phyloP scores from a whole-genome alignment of 2,329 filamentous ascomycete genomes.

The Claviceps monticola region DNA sequence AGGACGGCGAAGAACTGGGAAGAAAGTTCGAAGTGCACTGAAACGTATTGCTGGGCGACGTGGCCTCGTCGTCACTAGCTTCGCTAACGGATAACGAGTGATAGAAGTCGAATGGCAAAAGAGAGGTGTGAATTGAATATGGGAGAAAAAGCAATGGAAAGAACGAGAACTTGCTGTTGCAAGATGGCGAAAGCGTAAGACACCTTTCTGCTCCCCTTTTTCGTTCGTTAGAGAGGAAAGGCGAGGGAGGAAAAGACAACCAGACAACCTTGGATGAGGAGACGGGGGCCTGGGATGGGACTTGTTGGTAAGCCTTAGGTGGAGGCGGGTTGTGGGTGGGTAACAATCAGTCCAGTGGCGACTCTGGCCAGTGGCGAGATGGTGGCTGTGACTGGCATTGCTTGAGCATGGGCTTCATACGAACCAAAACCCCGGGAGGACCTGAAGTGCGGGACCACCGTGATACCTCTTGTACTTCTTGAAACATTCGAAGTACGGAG shows the following conservation, averaged over 20 bases:
- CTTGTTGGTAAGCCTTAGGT: not conserved
- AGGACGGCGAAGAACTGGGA: not conserved
- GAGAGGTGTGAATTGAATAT: conserved; percentile 9
- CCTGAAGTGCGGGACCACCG: not conserved
- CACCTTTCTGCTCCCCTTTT: not conserved
- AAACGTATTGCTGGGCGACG: not conserved
- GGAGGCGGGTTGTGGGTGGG: conserved; percentile 1
- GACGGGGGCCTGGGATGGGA: not conserved
- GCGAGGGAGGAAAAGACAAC: not conserved
- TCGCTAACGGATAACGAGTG: not conserved
- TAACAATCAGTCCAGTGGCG: not conserved
- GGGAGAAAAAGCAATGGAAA: conserved; percentile 7
- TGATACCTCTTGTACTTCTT: too few species aligned
- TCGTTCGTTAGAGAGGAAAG: not conserved
- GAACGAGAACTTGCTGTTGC: conserved; percentile 7
- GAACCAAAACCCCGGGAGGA: not conserved
- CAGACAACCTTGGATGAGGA: not conserved
- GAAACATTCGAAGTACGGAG: too few species aligned
- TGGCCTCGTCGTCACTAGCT: not conserved
- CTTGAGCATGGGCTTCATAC: not conserved
- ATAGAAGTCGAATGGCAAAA: not conserved
- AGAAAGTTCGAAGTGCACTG: not conserved
- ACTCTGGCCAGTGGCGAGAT: not conserved
- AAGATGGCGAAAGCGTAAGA: conserved; percentile 1
- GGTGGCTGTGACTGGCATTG: not conserved